phyloP scores from a whole-genome alignment of 129 eudicot genomes.

The Centaurea solstitialis region DNA sequence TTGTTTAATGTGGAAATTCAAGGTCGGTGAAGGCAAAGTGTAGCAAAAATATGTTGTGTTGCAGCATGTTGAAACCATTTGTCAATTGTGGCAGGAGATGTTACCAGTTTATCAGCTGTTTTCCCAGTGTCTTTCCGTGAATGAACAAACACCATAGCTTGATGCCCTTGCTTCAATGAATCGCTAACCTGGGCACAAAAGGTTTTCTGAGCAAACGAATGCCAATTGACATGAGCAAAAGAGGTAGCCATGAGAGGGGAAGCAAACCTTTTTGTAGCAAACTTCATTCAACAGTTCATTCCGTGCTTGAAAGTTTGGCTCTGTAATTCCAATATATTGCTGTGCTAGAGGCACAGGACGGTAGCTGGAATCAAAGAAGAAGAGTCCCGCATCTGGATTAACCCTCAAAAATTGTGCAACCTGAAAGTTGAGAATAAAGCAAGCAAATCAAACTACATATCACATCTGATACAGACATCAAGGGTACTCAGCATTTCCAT shows the following conservation, averaged over 20 bases:
- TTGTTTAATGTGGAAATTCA: not conserved
- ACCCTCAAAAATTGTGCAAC: constrained; percentile 98
- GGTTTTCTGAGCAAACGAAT: constrained; percentile 7
- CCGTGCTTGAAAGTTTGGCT: constrained; percentile 75
- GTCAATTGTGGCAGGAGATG: not conserved
- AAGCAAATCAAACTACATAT: constrained; percentile 8
- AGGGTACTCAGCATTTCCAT: not conserved
- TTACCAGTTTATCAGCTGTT: constrained; percentile 91
- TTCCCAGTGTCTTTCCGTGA: constrained; percentile 97
- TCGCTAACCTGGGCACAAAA: constrained; percentile 61
- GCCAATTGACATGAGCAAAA: constrained; percentile 13
- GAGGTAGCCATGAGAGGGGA: not conserved
- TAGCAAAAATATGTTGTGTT: not conserved
- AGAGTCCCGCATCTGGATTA: constrained; percentile 84
- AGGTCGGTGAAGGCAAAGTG: not conserved
- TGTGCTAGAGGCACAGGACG: constrained; percentile 99
- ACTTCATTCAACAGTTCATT: constrained; percentile 74
- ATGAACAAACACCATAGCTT: constrained; percentile 98
- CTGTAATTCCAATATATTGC: constrained; percentile 89
- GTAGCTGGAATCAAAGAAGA: constrained; percentile 97
- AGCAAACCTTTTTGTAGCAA: constrained; percentile 81
- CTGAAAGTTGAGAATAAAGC: constrained; percentile 34
- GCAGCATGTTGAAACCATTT: not conserved
- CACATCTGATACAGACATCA: not conserved
- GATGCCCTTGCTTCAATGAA: constrained; percentile 82